These are phyloP conservation scores for Leishmania mexicana DNA, from an alignment of 208 protist genomes.

Conservation along the genomic window DNA sequence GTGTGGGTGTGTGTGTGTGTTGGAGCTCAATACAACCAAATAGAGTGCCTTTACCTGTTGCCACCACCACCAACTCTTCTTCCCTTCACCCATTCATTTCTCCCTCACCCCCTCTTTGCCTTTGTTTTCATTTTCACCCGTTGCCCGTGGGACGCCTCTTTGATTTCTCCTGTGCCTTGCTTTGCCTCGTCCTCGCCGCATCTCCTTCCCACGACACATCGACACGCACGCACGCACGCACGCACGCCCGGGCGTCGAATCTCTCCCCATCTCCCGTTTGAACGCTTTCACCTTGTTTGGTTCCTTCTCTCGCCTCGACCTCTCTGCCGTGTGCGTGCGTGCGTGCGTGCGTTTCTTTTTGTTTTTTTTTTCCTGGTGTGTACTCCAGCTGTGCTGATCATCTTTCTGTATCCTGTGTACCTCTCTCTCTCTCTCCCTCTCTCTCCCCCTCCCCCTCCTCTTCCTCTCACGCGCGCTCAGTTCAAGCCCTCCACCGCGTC, in stretches of 20 bases:
- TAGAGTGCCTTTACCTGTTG: slow-evolving; percentile 3
- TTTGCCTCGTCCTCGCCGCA: slow-evolving; percentile 15
- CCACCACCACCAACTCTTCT: background rate
- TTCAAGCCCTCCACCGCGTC: too few relatives aligned
- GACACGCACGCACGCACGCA: background rate
- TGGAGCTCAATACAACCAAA: background rate
- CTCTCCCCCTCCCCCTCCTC: background rate
- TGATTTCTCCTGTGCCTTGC: slow-evolving; percentile 9
- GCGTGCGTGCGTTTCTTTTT: slow-evolving; percentile 10
- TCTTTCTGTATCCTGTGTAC: background rate
- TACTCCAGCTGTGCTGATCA: background rate
- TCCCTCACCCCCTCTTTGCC: background rate
- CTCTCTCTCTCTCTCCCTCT: background rate
- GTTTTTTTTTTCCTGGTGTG: slow-evolving; percentile 8
- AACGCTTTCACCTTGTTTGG: background rate
- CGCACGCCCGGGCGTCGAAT: background rate
- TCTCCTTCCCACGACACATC: background rate
- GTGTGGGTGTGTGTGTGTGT: background rate
- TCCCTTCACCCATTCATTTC: background rate
- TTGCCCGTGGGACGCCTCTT: background rate
- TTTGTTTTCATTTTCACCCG: background rate
- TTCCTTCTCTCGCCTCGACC: background rate
- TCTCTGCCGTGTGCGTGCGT: background rate
- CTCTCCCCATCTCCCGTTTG: background rate
- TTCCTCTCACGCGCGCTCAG: background rate